A percentile compares a stretch with the other conserved stretches of the same genome.
Evolutionary conservation across 1,139 yeast genomes (phyloP).

Genomic region (Debaryomycetaceae sp.): DNA sequence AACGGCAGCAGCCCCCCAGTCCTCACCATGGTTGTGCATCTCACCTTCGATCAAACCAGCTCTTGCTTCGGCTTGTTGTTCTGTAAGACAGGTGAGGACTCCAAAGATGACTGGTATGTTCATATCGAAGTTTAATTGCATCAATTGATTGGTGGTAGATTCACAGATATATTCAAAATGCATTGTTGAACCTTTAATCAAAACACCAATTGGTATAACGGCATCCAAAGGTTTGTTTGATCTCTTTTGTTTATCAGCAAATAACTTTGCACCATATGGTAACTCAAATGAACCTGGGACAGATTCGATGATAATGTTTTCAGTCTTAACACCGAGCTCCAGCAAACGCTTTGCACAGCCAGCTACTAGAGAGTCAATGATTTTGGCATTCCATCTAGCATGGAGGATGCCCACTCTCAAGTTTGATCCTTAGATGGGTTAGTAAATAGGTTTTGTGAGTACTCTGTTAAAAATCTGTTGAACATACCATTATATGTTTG

Average conservation of each 20-base stretch:
- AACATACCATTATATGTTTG: constrained; percentile 60
- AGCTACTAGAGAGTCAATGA: constrained; percentile 73
- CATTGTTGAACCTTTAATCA: constrained; percentile 96
- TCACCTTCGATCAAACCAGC: constrained; percentile 78
- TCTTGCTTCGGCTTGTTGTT: constrained; percentile 88
- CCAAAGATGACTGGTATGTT: constrained; percentile 87
- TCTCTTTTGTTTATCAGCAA: constrained; percentile 44
- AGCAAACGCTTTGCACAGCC: constrained; percentile 67
- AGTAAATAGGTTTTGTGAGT: constrained; percentile 4
- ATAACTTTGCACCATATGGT: constrained; percentile 70
- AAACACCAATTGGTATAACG: constrained; percentile 87
- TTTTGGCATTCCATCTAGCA: constrained; percentile 87
- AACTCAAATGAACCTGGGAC: constrained; percentile 95
- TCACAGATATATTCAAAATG: constrained; percentile 97
- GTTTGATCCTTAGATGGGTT: constrained; percentile 38
- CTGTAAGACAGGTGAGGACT: constrained; percentile 86
- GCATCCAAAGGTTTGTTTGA: constrained; percentile 66
- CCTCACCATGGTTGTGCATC: constrained; percentile 94
- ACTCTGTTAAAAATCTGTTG: too few species aligned
- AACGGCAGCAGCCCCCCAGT: constrained; percentile 99
- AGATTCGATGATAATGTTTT: constrained; percentile 73
- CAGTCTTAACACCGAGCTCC: constrained; percentile 67
- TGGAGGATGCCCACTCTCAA: constrained; percentile 83
- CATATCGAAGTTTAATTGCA: constrained; percentile 72
- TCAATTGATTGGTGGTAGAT: constrained; percentile 78